Conservation (phyloP, 1,284 basidiomycete genomes). For the Singerocomus inundabilis region DNA sequence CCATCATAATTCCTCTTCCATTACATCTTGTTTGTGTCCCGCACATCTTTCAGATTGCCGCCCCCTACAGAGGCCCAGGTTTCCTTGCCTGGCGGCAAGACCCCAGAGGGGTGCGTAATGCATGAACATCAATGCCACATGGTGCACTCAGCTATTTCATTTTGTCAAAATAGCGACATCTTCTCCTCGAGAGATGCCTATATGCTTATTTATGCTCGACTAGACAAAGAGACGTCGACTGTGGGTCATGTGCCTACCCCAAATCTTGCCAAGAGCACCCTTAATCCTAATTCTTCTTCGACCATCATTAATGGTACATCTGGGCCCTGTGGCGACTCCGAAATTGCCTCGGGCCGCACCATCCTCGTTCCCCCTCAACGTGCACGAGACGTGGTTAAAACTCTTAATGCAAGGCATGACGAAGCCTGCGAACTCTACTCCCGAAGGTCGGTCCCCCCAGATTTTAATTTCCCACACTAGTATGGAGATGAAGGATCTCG, state of each 20-base stretch:
- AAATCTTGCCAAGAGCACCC: slow-evolving; percentile 24
- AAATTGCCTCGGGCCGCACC: slow-evolving; percentile 20
- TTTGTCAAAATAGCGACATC: slow-evolving; percentile 30
- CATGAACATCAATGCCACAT: slow-evolving; percentile 4
- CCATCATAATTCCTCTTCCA: slow-evolving; percentile 15
- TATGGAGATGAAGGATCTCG: slow-evolving; percentile 16
- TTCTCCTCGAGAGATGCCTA: slow-evolving; percentile 82
- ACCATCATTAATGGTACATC: slow-evolving; percentile 22
- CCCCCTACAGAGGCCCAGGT: slow-evolving; percentile 18
- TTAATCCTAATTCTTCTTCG: slow-evolving; percentile 8
- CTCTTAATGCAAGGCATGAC: slow-evolving; percentile 55
- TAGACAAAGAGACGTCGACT: slow-evolving; percentile 21
- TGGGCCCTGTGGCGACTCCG: slow-evolving; percentile 8
- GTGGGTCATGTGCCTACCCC: slow-evolving; percentile 23
- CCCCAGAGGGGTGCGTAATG: slow-evolving; percentile 28
- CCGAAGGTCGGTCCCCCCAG: slow-evolving; percentile 43
- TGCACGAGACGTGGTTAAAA: slow-evolving; percentile 53
- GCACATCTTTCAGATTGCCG: slow-evolving; percentile 23
- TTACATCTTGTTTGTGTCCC: slow-evolving; percentile 19
- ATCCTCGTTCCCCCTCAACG: slow-evolving; percentile 45
- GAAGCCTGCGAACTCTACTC: slow-evolving; percentile 51
- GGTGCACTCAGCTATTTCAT: slow-evolving; percentile 24
- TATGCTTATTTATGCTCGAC: slow-evolving; percentile 84
- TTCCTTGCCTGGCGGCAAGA: slow-evolving; percentile 29
- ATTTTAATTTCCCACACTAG: slow-evolving; percentile 14